Percentiles rank a stretch among this genome's conserved stretches.
These are phyloP conservation scores for Suillus americanus DNA, from an alignment of 768 basidiomycete genomes.

Conservation along the genomic window DNA sequence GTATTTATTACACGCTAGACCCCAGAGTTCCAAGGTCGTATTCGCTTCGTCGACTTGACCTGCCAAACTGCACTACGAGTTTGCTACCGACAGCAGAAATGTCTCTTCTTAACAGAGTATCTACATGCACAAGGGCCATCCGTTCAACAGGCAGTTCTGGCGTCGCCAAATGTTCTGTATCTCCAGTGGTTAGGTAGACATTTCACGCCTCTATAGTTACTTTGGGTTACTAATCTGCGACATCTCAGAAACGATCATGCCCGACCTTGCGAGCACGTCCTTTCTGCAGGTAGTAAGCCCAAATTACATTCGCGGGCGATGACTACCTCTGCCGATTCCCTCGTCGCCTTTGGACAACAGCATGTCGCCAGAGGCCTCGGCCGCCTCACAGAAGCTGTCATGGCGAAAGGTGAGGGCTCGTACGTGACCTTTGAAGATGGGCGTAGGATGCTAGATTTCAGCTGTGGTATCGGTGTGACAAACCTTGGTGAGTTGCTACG, in stretches of 20 bases:
- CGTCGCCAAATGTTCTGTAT: background rate
- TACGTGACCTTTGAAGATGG: constrained; percentile 76
- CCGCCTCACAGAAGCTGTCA: constrained; percentile 49
- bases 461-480: constrained; percentile 85
- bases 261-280: background rate
- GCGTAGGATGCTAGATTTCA: constrained; percentile 77
- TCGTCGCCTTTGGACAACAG: constrained; percentile 39
- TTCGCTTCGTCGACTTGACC: background rate
- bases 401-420: constrained; percentile 69
- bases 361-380: constrained; percentile 48
- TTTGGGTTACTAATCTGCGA: background rate
- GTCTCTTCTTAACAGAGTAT: constrained; percentile 7
- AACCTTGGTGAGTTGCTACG: constrained; percentile 59
- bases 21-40: background rate
- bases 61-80: background rate
- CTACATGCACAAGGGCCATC: constrained; percentile 1
- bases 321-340: constrained; percentile 19
- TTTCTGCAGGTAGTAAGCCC: background rate
- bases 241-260: background rate
- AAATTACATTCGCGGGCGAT: constrained; percentile 15
- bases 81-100: background rate
- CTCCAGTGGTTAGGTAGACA: background rate
- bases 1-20: background rate
- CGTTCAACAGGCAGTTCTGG: constrained; percentile 4
- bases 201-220: background rate